Evolutionary conservation across 163 green algal species (phyloP), one percentile per base, ranked within the genome.

Genomic region (Scenedesmus sp.): DNA sequence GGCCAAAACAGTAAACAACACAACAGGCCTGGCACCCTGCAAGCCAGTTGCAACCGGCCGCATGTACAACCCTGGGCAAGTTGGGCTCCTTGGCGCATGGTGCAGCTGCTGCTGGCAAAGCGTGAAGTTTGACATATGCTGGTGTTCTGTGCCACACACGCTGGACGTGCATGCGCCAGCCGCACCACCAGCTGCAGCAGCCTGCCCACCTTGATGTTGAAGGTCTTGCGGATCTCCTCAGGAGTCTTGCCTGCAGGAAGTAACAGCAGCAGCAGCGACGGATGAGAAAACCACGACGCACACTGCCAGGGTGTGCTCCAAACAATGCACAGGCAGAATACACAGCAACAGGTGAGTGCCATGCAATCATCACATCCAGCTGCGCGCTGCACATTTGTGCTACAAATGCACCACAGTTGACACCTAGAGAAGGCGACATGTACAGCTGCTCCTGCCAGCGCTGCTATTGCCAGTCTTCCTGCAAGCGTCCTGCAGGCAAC

Each of bases 181-280:
- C 12, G 65, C 30, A 43, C 26, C 12, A 37, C 40, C 7, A 61
- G 7, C 79, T 24, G 43, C 79, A 59, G n/a, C 13, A 85, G 3
- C 40, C 40, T 20, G 26, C 83, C 10, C 72, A 97, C 95, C 93
- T 98, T 98, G 93, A 99, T 99, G 94, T 99, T 99, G 93, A 99
- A 99, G 24, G 95, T 98, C 91, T 97, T 97, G 35, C 98, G 95
- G 92, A 99, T 99, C 95, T 99, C 98, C 92, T 99, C 98, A 26
- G 98, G 98, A 35, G 98, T 99, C 94, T 99, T 99, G 72, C 98
- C 96, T 91, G 87, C 76, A 49, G 33, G 44, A 4, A 40, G 24
- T 44, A 16, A 30, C 85, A 90, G 70, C 72, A 70, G 22, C 42
- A 72, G 37, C 16, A 91, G 43, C 65, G 68, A 40, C 18, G 33